phyloP scores from a whole-genome alignment of 2,329 filamentous ascomycete species.

The Hypocrella siamensis region DNA sequence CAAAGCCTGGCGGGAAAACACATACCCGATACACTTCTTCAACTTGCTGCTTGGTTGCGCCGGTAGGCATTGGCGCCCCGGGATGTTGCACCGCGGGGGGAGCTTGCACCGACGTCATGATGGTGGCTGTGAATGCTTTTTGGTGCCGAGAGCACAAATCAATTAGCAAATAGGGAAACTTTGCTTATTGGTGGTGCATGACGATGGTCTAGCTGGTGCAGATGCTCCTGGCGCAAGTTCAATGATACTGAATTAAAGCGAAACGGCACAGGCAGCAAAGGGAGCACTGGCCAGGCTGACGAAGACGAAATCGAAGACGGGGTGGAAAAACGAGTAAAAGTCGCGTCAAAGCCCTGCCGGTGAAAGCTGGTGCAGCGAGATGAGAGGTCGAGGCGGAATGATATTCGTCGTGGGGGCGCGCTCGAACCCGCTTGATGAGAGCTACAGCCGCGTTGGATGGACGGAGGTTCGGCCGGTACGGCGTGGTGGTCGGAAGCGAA shows the following conservation, averaged over 20 bases:
- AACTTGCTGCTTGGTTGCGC: slow-evolving; percentile 61
- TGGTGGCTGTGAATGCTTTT: slow-evolving; percentile 14
- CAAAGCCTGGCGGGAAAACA: too few relatives aligned
- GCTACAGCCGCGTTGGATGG: slow-evolving; percentile 4
- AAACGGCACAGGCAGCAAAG: too few relatives aligned
- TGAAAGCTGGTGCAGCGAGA: slow-evolving; percentile 6
- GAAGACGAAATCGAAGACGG: too few relatives aligned
- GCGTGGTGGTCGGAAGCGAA: slow-evolving; percentile 2
- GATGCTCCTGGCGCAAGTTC: slow-evolving; percentile 1
- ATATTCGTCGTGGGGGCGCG: slow-evolving; percentile 14
- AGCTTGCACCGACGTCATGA: slow-evolving; percentile 70
- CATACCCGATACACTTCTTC: slow-evolving; percentile 58
- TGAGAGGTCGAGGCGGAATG: slow-evolving; percentile 8
- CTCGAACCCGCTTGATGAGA: slow-evolving; percentile 5
- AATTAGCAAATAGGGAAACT: slow-evolving; percentile 9
- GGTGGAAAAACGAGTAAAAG: slow-evolving; percentile 1
- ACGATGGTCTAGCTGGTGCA: slow-evolving; percentile 13
- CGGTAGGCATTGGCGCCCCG: slow-evolving; percentile 44
- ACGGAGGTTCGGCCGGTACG: slow-evolving; percentile 2
- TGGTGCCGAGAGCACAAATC: slow-evolving; percentile 8
- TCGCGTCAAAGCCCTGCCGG: slow-evolving; percentile 11
- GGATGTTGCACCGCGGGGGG: slow-evolving; percentile 53
- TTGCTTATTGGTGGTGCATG: slow-evolving; percentile 21
- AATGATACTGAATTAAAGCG: neutral
- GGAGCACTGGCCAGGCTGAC: too few relatives aligned